phyloP scores from a whole-genome alignment of 2,329 filamentous ascomycete genomes.

The Furcasterigmium sp. region DNA sequence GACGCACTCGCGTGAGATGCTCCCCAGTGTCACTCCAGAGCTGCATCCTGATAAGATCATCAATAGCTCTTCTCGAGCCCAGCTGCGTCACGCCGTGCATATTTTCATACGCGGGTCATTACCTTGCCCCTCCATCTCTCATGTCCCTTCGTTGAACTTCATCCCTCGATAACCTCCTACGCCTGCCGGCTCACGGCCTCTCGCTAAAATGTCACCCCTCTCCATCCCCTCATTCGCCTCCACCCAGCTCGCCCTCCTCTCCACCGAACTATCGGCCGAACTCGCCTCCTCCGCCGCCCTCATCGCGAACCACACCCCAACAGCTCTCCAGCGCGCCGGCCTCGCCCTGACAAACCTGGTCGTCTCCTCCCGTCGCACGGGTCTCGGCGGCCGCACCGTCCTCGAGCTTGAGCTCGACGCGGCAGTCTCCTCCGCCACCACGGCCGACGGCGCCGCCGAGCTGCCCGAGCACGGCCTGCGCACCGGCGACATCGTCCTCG shows the following conservation, averaged over 20 bases:
- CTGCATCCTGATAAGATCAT: too few relatives aligned
- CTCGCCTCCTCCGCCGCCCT: slow-evolving; percentile 64
- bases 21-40: too few relatives aligned
- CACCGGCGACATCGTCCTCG: slow-evolving; percentile 71
- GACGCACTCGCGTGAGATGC: too few relatives aligned
- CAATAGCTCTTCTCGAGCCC: too few relatives aligned
- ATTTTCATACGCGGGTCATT: too few relatives aligned
- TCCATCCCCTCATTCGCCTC: slow-evolving; percentile 65
- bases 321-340: slow-evolving; percentile 68
- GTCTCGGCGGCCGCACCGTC: slow-evolving; percentile 85
- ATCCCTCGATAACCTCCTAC: too few relatives aligned
- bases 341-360: slow-evolving; percentile 73
- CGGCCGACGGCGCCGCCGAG: slow-evolving; percentile 25
- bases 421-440: slow-evolving; percentile 47
- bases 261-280: slow-evolving; percentile 67
- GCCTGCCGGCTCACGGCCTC: background rate
- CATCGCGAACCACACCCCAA: slow-evolving; percentile 62
- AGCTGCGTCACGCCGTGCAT: too few relatives aligned
- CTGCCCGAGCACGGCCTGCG: slow-evolving; percentile 72
- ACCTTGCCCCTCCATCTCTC: too few relatives aligned
- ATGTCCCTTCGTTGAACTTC: too few relatives aligned
- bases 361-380: slow-evolving; percentile 73
- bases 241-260: slow-evolving; percentile 66
- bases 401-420: slow-evolving; percentile 72
- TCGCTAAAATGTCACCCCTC: slow-evolving; percentile 32